Percentiles rank a stretch among this genome's conserved stretches.
Evolutionary conservation across 2,329 filamentous ascomycete species (phyloP).

Genomic region (Verticillium zaregamsianum): DNA sequence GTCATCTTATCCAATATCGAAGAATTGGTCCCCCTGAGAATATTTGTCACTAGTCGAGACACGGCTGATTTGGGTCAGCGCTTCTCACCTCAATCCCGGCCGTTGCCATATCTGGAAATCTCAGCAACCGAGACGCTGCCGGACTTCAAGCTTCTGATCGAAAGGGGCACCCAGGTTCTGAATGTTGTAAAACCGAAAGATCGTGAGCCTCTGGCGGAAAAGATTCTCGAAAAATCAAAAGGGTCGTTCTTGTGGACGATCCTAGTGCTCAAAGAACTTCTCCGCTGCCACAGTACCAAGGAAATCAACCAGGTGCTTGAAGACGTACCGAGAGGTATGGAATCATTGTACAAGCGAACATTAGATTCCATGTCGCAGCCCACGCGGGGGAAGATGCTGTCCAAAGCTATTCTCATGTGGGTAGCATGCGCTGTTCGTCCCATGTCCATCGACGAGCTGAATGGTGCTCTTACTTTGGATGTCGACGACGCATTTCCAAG

Average conservation of each 20-base stretch:
- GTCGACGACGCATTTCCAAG: slow-evolving; percentile 22
- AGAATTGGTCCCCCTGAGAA: slow-evolving; percentile 10
- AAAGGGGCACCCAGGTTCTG: slow-evolving; percentile 9
- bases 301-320: slow-evolving; percentile 25
- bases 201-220: slow-evolving; percentile 17
- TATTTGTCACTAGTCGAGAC: slow-evolving; percentile 19
- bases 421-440: slow-evolving; percentile 26
- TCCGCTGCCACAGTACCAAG: slow-evolving; percentile 19
- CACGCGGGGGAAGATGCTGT: slow-evolving; percentile 21
- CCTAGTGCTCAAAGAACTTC: slow-evolving; percentile 26
- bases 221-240: slow-evolving; percentile 28
- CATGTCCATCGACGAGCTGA: slow-evolving; percentile 27
- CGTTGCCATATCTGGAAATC: slow-evolving; percentile 11
- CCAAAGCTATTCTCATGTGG: slow-evolving; percentile 32
- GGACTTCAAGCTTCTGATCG: slow-evolving; percentile 15
- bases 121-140: slow-evolving; percentile 14
- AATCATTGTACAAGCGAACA: slow-evolving; percentile 25
- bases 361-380: slow-evolving; percentile 24
- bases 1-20: slow-evolving; percentile 15
- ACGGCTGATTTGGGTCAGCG: slow-evolving; percentile 3
- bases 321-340: slow-evolving; percentile 28
- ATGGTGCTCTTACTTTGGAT: slow-evolving; percentile 27
- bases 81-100: background rate
- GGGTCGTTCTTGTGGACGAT: slow-evolving; percentile 32
- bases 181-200: slow-evolving; percentile 9